Percentiles rank a stretch among this genome's conserved stretches.
phyloP scores from a whole-genome alignment of 2,329 filamentous ascomycete genomes.

The Diaporthe amygdali region DNA sequence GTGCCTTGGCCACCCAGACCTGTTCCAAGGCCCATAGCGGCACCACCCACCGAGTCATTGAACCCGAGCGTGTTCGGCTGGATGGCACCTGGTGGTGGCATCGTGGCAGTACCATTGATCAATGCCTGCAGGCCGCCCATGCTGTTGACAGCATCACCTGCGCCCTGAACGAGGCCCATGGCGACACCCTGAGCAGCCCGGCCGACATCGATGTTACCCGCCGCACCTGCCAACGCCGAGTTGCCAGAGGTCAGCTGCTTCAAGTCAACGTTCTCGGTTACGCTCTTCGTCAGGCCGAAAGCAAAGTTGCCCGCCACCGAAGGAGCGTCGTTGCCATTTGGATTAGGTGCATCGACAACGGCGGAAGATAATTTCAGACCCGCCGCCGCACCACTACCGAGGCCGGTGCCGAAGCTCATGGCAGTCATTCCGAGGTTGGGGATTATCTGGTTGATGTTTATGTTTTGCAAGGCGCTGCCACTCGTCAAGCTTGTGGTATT shows the following conservation, averaged over 20 bases:
- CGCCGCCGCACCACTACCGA: slow-evolving; percentile 26
- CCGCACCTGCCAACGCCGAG: not conserved
- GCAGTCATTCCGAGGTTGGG: slow-evolving; percentile 36
- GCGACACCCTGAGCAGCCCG: slow-evolving; percentile 41
- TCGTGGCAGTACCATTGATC: slow-evolving; percentile 34
- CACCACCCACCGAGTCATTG: slow-evolving; percentile 41
- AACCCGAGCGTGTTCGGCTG: slow-evolving; percentile 33
- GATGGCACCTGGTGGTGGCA: slow-evolving; percentile 27
- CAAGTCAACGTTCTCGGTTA: slow-evolving; percentile 30
- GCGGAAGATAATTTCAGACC: slow-evolving; percentile 23
- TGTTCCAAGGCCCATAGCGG: slow-evolving; percentile 40
- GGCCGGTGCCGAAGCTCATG: slow-evolving; percentile 17
- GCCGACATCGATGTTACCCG: slow-evolving; percentile 28
- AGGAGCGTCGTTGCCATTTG: not conserved
- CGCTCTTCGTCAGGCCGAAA: slow-evolving; percentile 34
- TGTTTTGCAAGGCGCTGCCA: slow-evolving; percentile 27
- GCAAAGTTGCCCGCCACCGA: slow-evolving; percentile 31
- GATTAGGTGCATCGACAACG: not conserved
- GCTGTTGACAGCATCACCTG: slow-evolving; percentile 37
- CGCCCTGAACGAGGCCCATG: slow-evolving; percentile 41
- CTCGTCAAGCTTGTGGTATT: slow-evolving; percentile 24
- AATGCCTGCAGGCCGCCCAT: slow-evolving; percentile 39
- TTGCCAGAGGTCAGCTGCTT: not conserved
- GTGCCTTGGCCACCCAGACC: slow-evolving; percentile 41
- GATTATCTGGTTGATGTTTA: slow-evolving; percentile 33